These are phyloP conservation scores for Calonectria crousiana DNA, from an alignment of 2,329 filamentous ascomycete species.

Conservation along the genomic window DNA sequence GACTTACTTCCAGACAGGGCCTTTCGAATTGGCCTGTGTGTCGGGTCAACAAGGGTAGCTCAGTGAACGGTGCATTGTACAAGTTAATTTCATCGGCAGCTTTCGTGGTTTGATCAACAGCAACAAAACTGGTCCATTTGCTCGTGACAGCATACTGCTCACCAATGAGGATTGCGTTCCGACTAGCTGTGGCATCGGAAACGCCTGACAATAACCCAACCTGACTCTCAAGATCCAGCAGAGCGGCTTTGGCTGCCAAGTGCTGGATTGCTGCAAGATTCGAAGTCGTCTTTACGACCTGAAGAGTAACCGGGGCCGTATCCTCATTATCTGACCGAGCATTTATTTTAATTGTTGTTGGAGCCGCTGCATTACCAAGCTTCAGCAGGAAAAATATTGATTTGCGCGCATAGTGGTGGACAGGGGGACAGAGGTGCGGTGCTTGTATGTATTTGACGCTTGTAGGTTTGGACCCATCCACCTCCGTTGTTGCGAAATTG, in stretches of 20 bases:
- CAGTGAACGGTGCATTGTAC: background rate
- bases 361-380: background rate
- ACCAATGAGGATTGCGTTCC: background rate
- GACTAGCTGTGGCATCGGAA: background rate
- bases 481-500: background rate
- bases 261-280: background rate
- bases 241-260: background rate
- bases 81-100: background rate
- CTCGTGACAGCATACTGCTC: background rate
- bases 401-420: background rate
- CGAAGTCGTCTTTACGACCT: background rate
- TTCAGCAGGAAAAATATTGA: background rate
- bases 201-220: rapidly evolving
- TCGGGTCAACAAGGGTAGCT: background rate
- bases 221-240: background rate
- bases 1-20: no score
- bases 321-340: background rate
- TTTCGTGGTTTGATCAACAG: background rate
- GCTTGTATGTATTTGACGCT: background rate
- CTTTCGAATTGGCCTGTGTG: no score
- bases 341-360: background rate
- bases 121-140: background rate
- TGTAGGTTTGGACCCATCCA: background rate
- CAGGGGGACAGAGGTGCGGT: background rate
- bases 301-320: background rate